Evolutionary conservation across 2,329 filamentous ascomycete genomes (phyloP), one percentile per base, ranked within the genome.

Genomic region (Talaromyces sp.): DNA sequence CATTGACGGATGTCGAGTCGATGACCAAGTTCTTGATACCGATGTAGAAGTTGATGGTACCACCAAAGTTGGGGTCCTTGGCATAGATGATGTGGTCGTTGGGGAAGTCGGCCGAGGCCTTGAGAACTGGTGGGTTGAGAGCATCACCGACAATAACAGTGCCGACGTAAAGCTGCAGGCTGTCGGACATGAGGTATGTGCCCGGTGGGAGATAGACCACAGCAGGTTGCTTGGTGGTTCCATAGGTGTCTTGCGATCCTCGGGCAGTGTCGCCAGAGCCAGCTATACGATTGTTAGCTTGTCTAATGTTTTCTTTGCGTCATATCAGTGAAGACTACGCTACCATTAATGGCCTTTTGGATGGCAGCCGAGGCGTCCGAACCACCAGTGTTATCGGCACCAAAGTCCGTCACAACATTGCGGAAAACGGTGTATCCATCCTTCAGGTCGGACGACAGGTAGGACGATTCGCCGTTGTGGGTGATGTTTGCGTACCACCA

Each of bases 121-220:
- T 71, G 32, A 75, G 60, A 6, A 70, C 63, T 0, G 73, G 71
- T 1, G 68, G 69, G 57, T 70, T 69, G 8, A 65, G 55, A 5
- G 73, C 72, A 58, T 75, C 68, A 15, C 73, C 73, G 8, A 70
- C 67, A 65, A 73, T 68, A 25, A 72, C 66, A 0, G 71, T 73
- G 15, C 70, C 69, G 3, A 73, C 69, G 2, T 67, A 70, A 27
- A 72, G 62, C 6, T 66, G 68, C 2, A 73, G 55, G 17, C 68
- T 69, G 13, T 62, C 66, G 17, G 63, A 61, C 15, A 73, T 61
- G 10, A 64, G 64, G 39, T 73, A 73, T 4, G 63, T 64, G 9
- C 71, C 71, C 0, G 68, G 65, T 2, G 71, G 71, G 1, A 73
- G 59, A 47, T 68, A 73, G 8, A 73, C 66, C 17, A 72, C 63